Percentiles rank a stretch among this genome's conserved stretches.
Evolutionary conservation across 2,329 filamentous ascomycete species (phyloP).

Genomic region (Trichoderma sp.): DNA sequence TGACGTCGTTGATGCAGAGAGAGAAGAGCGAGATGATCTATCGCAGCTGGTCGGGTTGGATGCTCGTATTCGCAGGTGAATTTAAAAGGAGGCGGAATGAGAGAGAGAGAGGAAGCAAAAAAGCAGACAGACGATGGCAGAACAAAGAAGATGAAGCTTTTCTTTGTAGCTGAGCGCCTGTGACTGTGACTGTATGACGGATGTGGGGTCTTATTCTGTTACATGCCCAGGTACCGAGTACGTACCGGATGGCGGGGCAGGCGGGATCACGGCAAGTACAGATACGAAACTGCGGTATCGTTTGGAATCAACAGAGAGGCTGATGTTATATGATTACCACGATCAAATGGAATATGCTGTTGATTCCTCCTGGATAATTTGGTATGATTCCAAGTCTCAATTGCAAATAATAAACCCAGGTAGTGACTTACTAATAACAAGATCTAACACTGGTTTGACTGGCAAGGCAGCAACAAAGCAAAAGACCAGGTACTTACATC

Average conservation of each 20-base stretch:
- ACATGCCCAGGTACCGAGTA: background rate
- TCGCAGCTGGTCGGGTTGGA: background rate
- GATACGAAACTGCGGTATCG: background rate
- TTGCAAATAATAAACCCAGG: too few species aligned
- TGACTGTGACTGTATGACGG: constrained; percentile 2
- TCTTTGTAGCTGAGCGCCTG: background rate
- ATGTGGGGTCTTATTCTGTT: constrained; percentile 1
- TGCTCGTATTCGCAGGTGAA: background rate
- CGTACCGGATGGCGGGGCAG: background rate
- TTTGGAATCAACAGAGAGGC: background rate
- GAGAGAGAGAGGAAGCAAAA: background rate
- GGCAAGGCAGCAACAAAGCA: background rate
- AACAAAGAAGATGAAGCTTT: background rate
- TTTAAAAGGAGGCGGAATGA: background rate
- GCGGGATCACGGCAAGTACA: background rate
- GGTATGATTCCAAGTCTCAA: background rate
- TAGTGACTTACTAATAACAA: background rate
- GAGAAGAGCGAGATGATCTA: background rate
- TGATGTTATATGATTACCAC: too few species aligned
- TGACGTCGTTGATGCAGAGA: background rate
- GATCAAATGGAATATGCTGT: too few species aligned
- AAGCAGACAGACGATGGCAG: background rate
- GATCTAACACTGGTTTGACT: too few species aligned
- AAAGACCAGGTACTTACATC: background rate
- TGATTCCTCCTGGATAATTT: background rate